Base-by-base conservation (phyloP, 306 rosid genomes). In the Cucumis cinereus region DNA sequence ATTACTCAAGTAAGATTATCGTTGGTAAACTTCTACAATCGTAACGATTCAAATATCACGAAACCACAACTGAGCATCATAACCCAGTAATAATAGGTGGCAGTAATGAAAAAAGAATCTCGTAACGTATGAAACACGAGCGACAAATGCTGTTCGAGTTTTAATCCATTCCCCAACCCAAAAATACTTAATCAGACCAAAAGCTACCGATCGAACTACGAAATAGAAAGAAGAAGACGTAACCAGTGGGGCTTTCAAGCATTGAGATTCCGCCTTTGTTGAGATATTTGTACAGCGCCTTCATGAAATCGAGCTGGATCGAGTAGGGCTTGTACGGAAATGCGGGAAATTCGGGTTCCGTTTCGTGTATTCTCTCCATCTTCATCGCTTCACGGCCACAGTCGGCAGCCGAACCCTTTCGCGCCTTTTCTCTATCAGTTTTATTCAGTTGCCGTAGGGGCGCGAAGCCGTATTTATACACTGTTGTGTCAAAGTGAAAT, bases 221-320 rank as follows among this genome's bases (percentile, higher is more conserved):
- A 79, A 26, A 75, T 24, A 15, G 64, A 61, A 67, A 73, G 24
- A 19, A 68, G 19, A 50, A 26, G 49, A 89, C 97, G 19, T 30
- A 41, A 89, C 98, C 97, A 0, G 97, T 93, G 24, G 96, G 97
- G 84, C 97, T 89, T 87, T 93, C 98, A 33, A 93, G 84, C 96
- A 93, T 91, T 79, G 98, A 89, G 72, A 93, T 74, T 62, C 98
- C 97, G 47, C 97, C 98, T 26, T 78, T 82, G 69, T 84, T 66
- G 47, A 93, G 98, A 70, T 87, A 89, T 9, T 82, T 83, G 47
- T 93, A 91, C 35, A 93, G 86, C 1, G 96, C 87, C 28, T 86
- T 91, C 98, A 91, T 93, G 89, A 91, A 93, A 77, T 93, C 96
- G 62, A 89, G 67, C 87, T 91, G 98, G 49, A 93, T 93, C 10